Conservation (phyloP, 164 flowering plant species). For the Nelumbo lutea region DNA sequence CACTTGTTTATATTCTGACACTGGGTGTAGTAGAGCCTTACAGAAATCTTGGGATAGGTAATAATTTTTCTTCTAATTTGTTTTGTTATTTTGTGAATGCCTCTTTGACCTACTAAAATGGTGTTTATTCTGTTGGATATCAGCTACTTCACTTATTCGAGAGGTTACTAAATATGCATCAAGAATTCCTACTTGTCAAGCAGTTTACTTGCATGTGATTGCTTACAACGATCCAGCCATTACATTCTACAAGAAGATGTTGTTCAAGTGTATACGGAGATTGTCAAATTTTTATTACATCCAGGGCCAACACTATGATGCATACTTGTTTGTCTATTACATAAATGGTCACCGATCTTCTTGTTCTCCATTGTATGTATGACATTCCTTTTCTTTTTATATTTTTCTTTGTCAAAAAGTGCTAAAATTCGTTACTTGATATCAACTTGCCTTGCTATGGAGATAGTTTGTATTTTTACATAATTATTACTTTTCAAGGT, state of each 20-base stretch:
- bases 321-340: slow-evolving; percentile 77
- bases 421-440: no score
- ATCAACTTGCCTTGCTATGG: no score
- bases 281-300: slow-evolving; percentile 70
- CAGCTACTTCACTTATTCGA: slow-evolving; percentile 71
- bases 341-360: slow-evolving; percentile 93
- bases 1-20: slow-evolving; percentile 79
- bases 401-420: no score
- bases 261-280: slow-evolving; percentile 68
- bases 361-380: slow-evolving; percentile 86
- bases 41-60: slow-evolving; percentile 89
- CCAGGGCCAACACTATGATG: slow-evolving; percentile 74
- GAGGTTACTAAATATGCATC: slow-evolving; percentile 83
- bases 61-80: slow-evolving; percentile 5
- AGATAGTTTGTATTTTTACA: no score
- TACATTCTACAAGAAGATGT: slow-evolving; percentile 75
- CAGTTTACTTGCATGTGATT: slow-evolving; percentile 91
- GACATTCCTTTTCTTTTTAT: slow-evolving; percentile 1
- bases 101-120: neutral
- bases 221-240: slow-evolving; percentile 86
- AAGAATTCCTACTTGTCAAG: slow-evolving; percentile 59
- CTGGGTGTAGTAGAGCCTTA: slow-evolving; percentile 83
- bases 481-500: no score
- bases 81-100: neutral
- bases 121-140: slow-evolving; percentile 16